Evolutionary conservation across 371 early-diverging fungal species (phyloP), one percentile per base, ranked within the genome.

Genomic region (Cokeromyces recurvatus): DNA sequence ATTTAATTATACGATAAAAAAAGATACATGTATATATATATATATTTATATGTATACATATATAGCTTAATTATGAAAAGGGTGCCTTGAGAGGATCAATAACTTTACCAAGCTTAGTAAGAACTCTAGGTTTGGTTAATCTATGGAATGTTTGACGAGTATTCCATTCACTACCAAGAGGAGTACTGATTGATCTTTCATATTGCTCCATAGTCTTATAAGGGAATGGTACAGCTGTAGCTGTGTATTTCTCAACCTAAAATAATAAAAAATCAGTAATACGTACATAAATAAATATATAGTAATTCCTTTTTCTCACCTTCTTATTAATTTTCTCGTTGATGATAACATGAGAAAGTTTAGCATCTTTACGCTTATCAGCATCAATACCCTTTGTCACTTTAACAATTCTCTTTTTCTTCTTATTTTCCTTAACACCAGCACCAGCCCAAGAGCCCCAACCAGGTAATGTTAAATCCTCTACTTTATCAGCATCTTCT

Each of bases 101-200:
- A 37, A 94, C 82, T 16, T 72, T 74, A 44, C 97, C 97, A 48
- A 86, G 69, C 63, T 90, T 90, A 24, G 90, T 89, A 47, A 84
- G 74, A 25, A 96, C 76, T 34, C 84, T 74, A 14, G 98, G 98
- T 69, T 84, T 78, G 41, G 86, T 85, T 48, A 82, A 56, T 69
- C 85, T 84, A 24, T 74, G 63, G 73, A 84, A 84, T 4, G 86
- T 74, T 38, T 73, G 63, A 24, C 79, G 68, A 3, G 98, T 86
- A 60, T 93, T 94, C 97, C 97, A 97, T 72, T 97, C 96, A 53
- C 79, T 82, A 43, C 97, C 97, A n/a, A 97, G 59, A 38, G 97
- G 95, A 36, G 82, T 70, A 32, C 82, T 79, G 46, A 95, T 68
- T 16, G 84, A 84, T 40, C 83, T 77, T 59, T 95, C 94, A 70